Base-by-base conservation (phyloP, 1,284 basidiomycete genomes). In the Cystobasidium pallidum region DNA sequence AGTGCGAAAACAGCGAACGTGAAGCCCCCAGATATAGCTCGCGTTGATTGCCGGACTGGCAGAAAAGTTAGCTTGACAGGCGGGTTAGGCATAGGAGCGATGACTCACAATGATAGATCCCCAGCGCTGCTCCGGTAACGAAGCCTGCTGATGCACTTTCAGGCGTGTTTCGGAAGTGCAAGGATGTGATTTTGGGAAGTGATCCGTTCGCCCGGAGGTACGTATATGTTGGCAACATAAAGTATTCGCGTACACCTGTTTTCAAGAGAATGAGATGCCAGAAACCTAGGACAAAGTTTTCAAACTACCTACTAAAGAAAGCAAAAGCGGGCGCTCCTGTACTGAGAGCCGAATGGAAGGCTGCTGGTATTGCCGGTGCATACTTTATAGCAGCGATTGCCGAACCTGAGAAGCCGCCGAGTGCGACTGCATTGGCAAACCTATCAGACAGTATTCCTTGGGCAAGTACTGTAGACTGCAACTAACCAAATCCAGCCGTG, bases 351-450 rank as follows among this genome's bases (percentile, higher is more conserved):
- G 39, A 45, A 2, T 71, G 47, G 68, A 64, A 71, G 24, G 68
- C 68, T n/a, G 68, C 68, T 43, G 68, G 68, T 30, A 71, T 71
- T 43, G 68, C 68, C 8, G 68, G 68, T n/a, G 68, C 68, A 36
- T 54, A 55, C 32, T 59, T 63, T 26, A 45, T 43, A 17, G 61
- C 28, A n/a, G 68, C 68, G 39, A 71, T 64, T 13, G 68, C 49
- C n/a, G 68, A 63, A 3, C 68, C 68, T 24, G 59, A 71, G 10
- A 71, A 49, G 11, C 59, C 68, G 11, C 68, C 68, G 19, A 47
- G 24, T 17, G 52, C 32, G 19, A 58, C 68, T 71, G 32, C 2
- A n/a, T n/a, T n/a, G n/a, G 43, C 15, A 13, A 10, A 4, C 17
- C 36, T 24, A 13, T 19, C 39, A 32, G 39, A 39, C 21, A 49